These are phyloP conservation scores for Neonectria faginata DNA, from an alignment of 2,329 filamentous ascomycete species.

Conservation along the genomic window DNA sequence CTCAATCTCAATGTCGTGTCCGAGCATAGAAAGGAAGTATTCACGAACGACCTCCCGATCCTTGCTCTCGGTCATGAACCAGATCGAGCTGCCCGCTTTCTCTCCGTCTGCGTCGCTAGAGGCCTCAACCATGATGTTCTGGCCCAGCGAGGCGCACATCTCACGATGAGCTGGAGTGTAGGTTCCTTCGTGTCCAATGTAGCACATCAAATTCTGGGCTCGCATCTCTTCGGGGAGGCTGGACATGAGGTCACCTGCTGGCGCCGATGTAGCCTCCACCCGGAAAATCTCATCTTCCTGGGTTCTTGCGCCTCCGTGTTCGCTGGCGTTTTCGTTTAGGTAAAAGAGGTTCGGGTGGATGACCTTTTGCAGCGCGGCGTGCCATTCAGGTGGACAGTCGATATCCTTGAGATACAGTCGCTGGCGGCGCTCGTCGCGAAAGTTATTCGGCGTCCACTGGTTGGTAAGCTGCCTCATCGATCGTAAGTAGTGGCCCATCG, in stretches of 20 bases:
- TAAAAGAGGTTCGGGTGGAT: conserved; percentile 90
- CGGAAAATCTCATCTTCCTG: conserved; percentile 56
- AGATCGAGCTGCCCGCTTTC: conserved; percentile 88
- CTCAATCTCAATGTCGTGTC: conserved; percentile 96
- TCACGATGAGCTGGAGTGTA: conserved; percentile 96
- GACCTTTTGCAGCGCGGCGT: conserved; percentile 78
- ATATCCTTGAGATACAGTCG: conserved; percentile 97
- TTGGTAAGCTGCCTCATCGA: conserved; percentile 87
- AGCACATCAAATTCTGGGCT: conserved; percentile 97
- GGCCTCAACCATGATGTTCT: conserved; percentile 98
- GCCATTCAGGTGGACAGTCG: conserved; percentile 91
- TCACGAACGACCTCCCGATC: conserved; percentile 91
- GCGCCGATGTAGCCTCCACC: conserved; percentile 69
- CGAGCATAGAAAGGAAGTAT: conserved; percentile 92
- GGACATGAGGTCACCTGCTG: conserved; percentile 94
- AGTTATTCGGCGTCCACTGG: conserved; percentile 82
- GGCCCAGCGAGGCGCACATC: conserved; percentile 96
- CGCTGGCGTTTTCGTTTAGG: conserved; percentile 80
- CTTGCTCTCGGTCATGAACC: conserved; percentile 99
- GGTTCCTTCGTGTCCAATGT: conserved; percentile 96
- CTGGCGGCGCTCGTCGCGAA: conserved; percentile 82
- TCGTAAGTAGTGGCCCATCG: conserved; percentile 88
- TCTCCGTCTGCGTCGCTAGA: conserved; percentile 80
- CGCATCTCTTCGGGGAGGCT: conserved; percentile 88
- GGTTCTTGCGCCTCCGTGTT: conserved; percentile 48